Evolutionary conservation across 441 rosid genomes (phyloP).

Genomic region (Croton laevigatus): DNA sequence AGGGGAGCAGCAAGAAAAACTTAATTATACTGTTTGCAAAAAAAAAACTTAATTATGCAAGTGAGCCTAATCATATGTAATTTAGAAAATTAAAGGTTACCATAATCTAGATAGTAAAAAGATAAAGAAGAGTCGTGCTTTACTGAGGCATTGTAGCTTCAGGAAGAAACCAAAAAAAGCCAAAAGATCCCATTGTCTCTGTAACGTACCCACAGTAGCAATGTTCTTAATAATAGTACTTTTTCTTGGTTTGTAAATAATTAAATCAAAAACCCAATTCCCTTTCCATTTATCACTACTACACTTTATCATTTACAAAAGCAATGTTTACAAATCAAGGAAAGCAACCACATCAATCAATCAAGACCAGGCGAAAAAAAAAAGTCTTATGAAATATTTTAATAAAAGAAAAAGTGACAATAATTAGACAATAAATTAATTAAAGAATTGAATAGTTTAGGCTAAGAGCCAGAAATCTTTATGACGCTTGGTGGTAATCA

Average conservation of each 20-base stretch:
- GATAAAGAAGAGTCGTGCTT: constrained; percentile 6
- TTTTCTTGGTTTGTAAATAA: constrained; percentile 3
- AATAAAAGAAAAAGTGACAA: too few species aligned
- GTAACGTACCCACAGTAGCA: not conserved
- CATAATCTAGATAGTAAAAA: not conserved
- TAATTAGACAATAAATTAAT: not conserved
- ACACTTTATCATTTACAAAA: constrained; percentile 25
- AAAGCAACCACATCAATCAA: not conserved
- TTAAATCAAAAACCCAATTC: constrained; percentile 12
- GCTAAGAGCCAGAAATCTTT: constrained; percentile 97
- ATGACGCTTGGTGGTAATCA: constrained; percentile 89
- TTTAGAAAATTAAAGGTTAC: too few species aligned
- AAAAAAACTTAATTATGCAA: too few species aligned
- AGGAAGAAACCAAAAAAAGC: constrained; percentile 13
- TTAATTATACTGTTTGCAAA: too few species aligned
- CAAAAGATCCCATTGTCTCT: constrained; percentile 22
- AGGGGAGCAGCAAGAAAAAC: too few species aligned
- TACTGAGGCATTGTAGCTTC: constrained; percentile 11
- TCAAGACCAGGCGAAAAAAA: not conserved
- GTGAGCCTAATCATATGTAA: too few species aligned
- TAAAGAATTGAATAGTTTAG: constrained; percentile 11
- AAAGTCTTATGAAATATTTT: not conserved
- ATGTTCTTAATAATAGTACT: constrained; percentile 19
- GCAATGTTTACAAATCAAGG: constrained; percentile 9
- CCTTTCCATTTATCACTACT: constrained; percentile 9